A percentile compares a stretch with the other conserved stretches of the same genome.
Conservation (phyloP, 2,329 filamentous ascomycete species). For the Davidsoniella eucalypti region DNA sequence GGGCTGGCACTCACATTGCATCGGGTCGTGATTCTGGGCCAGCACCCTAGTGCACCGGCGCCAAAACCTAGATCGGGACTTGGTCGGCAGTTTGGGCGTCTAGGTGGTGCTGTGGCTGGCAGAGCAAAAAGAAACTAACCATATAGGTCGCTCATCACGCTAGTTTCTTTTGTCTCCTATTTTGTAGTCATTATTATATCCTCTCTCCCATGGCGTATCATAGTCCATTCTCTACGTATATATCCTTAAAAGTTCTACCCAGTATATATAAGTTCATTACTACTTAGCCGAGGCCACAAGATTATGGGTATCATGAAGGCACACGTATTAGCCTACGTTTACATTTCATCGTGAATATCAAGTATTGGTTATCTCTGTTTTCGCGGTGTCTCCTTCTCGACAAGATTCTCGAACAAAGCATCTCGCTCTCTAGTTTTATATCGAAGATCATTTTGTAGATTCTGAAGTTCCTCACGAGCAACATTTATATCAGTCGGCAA, state of each 20-base stretch:
- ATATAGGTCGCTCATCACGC: background rate
- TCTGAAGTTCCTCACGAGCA: slow-evolving; percentile 54
- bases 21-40: slow-evolving; percentile 33
- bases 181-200: background rate
- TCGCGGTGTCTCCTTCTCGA: slow-evolving; percentile 32
- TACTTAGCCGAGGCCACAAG: no score
- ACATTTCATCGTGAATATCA: no score
- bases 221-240: no score
- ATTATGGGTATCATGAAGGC: no score
- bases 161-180: background rate
- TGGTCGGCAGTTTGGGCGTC: slow-evolving; percentile 50
- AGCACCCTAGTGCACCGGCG: slow-evolving; percentile 25
- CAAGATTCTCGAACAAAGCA: slow-evolving; percentile 55
- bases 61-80: slow-evolving; percentile 43
- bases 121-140: slow-evolving; percentile 35
- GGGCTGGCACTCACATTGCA: slow-evolving; percentile 26
- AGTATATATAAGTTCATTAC: background rate
- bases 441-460: slow-evolving; percentile 46
- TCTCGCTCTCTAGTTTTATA: slow-evolving; percentile 48
- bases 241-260: background rate
- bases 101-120: slow-evolving; percentile 55
- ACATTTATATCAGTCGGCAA: slow-evolving; percentile 54
- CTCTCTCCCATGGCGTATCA: background rate
- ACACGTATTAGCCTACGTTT: no score
- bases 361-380: background rate